phyloP scores from a whole-genome alignment of 495 filamentous ascomycete genomes.

The Penicillium mononematosum region DNA sequence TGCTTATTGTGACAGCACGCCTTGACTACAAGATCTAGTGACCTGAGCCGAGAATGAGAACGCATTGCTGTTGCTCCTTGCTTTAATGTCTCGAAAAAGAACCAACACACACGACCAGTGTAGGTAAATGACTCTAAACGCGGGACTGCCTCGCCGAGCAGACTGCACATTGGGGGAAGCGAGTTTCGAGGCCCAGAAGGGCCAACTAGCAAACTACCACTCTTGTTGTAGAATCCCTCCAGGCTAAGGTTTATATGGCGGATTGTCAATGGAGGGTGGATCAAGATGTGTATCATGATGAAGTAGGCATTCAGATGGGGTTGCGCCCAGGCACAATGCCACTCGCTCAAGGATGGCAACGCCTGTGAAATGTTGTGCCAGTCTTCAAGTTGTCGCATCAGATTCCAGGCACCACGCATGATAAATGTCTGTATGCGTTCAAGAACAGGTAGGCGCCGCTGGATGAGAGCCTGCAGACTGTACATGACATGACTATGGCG shows the following conservation, averaged over 20 bases:
- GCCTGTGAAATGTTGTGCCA: conserved; percentile 58
- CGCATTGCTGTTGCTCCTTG: conserved; percentile 25
- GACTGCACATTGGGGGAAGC: conserved; percentile 53
- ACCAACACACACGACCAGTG: conserved; percentile 63
- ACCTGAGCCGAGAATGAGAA: conserved; percentile 46
- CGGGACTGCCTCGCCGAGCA: conserved; percentile 53
- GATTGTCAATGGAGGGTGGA: conserved; percentile 50
- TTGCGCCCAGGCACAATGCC: conserved; percentile 69
- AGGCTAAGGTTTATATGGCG: conserved; percentile 62
- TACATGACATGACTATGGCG: conserved; percentile 20
- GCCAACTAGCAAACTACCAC: conserved; percentile 34
- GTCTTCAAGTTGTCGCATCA: conserved; percentile 64
- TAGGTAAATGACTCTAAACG: conserved; percentile 63
- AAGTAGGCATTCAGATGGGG: conserved; percentile 66
- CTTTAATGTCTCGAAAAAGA: conserved; percentile 48
- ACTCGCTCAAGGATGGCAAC: conserved; percentile 64
- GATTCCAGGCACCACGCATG: conserved; percentile 73
- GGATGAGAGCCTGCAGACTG: conserved; percentile 7
- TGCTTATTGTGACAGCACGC: conserved; percentile 57
- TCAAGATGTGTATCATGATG: conserved; percentile 59
- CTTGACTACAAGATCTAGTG: conserved; percentile 67
- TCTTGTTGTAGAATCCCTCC: conserved; percentile 64
- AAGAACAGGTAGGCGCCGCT: conserved; percentile 41
- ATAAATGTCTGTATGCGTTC: conserved; percentile 59
- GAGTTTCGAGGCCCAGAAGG: conserved; percentile 18